Percentiles rank a stretch among this genome's conserved stretches.
These are phyloP conservation scores for Cyclocybe aegerita DNA, from an alignment of 768 basidiomycete genomes.

Conservation along the genomic window DNA sequence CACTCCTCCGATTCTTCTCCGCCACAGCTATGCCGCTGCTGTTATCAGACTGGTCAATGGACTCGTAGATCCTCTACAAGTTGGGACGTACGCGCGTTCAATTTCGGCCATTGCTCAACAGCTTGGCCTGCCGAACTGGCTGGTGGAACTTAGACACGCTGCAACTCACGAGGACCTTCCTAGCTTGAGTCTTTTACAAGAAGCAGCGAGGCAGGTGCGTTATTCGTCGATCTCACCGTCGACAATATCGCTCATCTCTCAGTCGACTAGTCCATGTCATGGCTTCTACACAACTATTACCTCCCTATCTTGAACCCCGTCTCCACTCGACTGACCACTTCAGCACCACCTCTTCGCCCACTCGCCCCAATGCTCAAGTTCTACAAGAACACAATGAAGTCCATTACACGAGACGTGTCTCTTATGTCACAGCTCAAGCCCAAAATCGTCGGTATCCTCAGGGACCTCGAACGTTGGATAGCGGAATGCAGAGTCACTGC, in stretches of 20 bases:
- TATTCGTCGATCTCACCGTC: background rate
- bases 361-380: constrained; percentile 66
- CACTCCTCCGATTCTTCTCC: constrained; percentile 46
- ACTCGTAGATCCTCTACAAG: constrained; percentile 91
- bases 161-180: constrained; percentile 97
- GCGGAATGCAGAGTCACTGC: constrained; percentile 69
- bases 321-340: constrained; percentile 23
- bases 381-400: constrained; percentile 72
- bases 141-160: constrained; percentile 92
- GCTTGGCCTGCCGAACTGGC: constrained; percentile 81
- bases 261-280: constrained; percentile 63
- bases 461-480: constrained; percentile 78
- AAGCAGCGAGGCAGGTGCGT: constrained; percentile 69
- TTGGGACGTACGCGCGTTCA: constrained; percentile 85
- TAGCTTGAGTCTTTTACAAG: constrained; percentile 72
- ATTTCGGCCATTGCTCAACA: constrained; percentile 87
- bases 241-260: constrained; percentile 1
- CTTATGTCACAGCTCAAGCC: constrained; percentile 48
- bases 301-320: constrained; percentile 66
- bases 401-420: constrained; percentile 63
- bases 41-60: constrained; percentile 92
- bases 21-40: constrained; percentile 79
- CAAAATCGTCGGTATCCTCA: constrained; percentile 48
- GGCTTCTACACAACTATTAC: constrained; percentile 86
- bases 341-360: constrained; percentile 42